Evolutionary conservation across 129 eudicot genomes (phyloP), one percentile per base, ranked within the genome.

Genomic region (Calendula officinalis): DNA sequence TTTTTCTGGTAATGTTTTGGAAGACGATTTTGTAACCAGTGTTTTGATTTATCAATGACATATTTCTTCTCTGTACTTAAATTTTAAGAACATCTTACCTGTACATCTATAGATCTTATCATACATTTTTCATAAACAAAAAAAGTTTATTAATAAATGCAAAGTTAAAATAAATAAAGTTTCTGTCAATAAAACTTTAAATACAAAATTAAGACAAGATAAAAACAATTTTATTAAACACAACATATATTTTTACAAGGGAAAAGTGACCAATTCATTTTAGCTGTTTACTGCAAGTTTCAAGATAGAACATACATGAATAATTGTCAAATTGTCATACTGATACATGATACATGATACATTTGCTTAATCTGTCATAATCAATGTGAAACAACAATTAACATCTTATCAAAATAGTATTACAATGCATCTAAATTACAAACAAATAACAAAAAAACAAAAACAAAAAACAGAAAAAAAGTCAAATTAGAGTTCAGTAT

Each of bases 1-100:
- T 46, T 5, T 61, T 42, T 42, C 64, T 68, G 37, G 55, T 73
- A 64, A 73, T 64, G 66, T 64, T 22, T 55, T 56, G 8, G 27
- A 54, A 60, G 75, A 60, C 75, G 51, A 22, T 73, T 73, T 73
- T 73, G 77, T 73, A 73, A 64, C 60, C 45, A 73, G 77, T 73
- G 66, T 55, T 45, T 50, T 73, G 71, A 73, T 73, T 55, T 71
- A 71, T 62, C 8, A 46, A 47, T 59, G 67, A 22, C 61, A 38
- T 58, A 22, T 22, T 22, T 22, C 30, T 22, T 22, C 2, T 22
- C 30, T 22, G 30, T 22, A 0, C 30, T 22, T 22, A 22, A 22
- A 22, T 0, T 22, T 22, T 22, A 22, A 22, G 30, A 22, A 22
- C 30, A 22, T 22, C 30, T 22, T 22, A 22, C 30, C 30, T 22